phyloP scores from a whole-genome alignment of 192 early-diverging fungal species.

The Spizellomyces punctatus region DNA sequence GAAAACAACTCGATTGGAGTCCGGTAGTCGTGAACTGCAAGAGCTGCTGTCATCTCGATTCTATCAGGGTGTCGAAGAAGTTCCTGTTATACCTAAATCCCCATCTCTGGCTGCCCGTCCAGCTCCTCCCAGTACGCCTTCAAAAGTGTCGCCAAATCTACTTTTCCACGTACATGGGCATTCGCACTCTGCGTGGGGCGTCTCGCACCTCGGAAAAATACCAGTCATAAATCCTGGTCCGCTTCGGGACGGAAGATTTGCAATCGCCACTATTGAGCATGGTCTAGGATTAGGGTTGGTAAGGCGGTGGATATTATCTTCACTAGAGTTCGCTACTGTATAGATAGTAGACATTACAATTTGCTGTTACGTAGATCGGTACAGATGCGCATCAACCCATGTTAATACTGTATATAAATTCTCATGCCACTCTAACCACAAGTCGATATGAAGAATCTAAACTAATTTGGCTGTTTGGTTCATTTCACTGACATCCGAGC shows the following conservation, averaged over 20 bases:
- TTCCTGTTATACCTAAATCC: background rate
- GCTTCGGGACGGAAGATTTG: conserved; percentile 30
- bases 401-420: too few relatives aligned
- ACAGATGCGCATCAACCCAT: too few relatives aligned
- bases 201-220: conserved; percentile 27
- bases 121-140: background rate
- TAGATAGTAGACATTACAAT: conserved; percentile 2
- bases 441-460: too few relatives aligned
- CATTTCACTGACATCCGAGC: too few relatives aligned
- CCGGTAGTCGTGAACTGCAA: conserved; percentile 10
- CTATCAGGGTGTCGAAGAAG: conserved; percentile 18
- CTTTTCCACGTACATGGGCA: conserved; percentile 34
- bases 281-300: conserved; percentile 7
- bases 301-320: conserved; percentile 11
- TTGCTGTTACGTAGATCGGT: too few relatives aligned
- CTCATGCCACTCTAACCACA: too few relatives aligned
- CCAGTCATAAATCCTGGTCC: conserved; percentile 36
- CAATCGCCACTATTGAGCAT: conserved; percentile 27
- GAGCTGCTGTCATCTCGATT: conserved; percentile 7
- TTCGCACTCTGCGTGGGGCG: conserved; percentile 26
- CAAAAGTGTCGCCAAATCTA: background rate
- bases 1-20: conserved; percentile 13
- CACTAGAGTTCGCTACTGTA: conserved; percentile 20
- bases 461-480: too few relatives aligned
- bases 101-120: background rate